Percentiles rank a stretch among this genome's conserved stretches.
phyloP scores from a whole-genome alignment of 2,329 filamentous ascomycete species.

The Dothiorella sarmentorum region DNA sequence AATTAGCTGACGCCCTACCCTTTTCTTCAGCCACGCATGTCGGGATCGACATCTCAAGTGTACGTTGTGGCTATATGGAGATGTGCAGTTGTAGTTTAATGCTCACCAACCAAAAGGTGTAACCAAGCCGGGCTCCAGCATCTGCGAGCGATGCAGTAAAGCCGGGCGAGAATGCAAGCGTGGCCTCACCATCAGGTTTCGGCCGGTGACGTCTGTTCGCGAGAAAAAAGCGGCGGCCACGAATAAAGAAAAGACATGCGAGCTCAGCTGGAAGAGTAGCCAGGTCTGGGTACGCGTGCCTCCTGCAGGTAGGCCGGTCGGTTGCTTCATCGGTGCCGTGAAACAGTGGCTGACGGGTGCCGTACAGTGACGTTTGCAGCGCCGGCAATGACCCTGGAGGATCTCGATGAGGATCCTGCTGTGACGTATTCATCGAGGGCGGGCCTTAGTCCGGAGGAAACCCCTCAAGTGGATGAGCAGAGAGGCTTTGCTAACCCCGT shows the following conservation, averaged over 20 bases:
- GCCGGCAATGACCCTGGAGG: slow-evolving; percentile 1
- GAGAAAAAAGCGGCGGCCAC: neutral
- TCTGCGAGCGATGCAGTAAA: slow-evolving; percentile 4
- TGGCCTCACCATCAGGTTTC: slow-evolving; percentile 14
- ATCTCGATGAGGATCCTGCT: neutral
- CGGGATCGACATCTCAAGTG: slow-evolving; percentile 9
- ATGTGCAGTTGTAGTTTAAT: no score
- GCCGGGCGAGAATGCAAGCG: slow-evolving; percentile 7
- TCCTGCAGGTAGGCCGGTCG: neutral
- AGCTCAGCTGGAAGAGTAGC: neutral
- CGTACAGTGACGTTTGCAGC: slow-evolving; percentile 6
- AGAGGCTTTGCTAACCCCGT: neutral
- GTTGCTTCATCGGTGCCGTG: neutral
- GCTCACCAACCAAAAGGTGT: slow-evolving; percentile 3
- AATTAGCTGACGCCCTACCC: neutral
- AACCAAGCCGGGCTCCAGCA: neutral
- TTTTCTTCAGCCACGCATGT: neutral
- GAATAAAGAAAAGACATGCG: neutral
- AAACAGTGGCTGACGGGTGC: neutral
- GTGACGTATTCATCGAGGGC: neutral
- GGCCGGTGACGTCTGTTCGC: slow-evolving; percentile 13
- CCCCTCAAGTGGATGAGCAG: neutral
- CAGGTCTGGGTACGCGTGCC: slow-evolving; percentile 10
- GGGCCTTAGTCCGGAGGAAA: neutral
- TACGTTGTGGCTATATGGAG: neutral